phyloP scores from a whole-genome alignment of 805 yeast species.

The Torulaspora quercuum region DNA sequence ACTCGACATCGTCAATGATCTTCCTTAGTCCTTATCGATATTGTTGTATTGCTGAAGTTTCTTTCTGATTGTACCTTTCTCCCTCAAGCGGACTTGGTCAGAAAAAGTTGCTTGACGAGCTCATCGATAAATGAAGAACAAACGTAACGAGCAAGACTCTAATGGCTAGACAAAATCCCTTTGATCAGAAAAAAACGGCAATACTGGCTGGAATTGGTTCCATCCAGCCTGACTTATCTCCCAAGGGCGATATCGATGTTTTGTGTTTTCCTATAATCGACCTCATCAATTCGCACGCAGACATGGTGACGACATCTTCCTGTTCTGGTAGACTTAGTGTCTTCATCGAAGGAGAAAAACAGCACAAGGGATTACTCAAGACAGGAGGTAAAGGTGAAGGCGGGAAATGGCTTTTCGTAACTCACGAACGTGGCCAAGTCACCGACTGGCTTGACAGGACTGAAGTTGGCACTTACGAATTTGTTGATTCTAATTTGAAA shows the following conservation, averaged over 20 bases:
- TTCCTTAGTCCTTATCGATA: not conserved
- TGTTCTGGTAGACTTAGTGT: slow-evolving; percentile 87
- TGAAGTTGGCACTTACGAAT: slow-evolving; percentile 23
- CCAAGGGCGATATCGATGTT: slow-evolving; percentile 82
- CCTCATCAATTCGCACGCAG: slow-evolving; percentile 56
- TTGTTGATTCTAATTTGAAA: slow-evolving; percentile 3
- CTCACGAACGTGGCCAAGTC: slow-evolving; percentile 56
- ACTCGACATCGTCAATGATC: slow-evolving; percentile 1
- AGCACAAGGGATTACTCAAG: slow-evolving; percentile 31
- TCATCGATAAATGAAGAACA: too few relatives aligned
- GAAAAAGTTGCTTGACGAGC: too few relatives aligned
- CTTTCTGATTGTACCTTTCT: too few relatives aligned
- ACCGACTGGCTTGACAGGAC: slow-evolving; percentile 45
- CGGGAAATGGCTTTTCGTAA: slow-evolving; percentile 79
- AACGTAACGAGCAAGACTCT: not conserved
- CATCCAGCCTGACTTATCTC: slow-evolving; percentile 62
- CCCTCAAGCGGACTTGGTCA: too few relatives aligned
- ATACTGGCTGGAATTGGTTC: slow-evolving; percentile 52
- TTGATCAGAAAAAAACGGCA: slow-evolving; percentile 60
- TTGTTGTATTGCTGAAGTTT: slow-evolving; percentile 1
- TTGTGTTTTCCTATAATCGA: slow-evolving; percentile 69
- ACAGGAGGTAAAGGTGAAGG: slow-evolving; percentile 84
- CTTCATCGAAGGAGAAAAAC: slow-evolving; percentile 69
- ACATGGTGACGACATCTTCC: slow-evolving; percentile 82
- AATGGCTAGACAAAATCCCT: slow-evolving; percentile 43